Evolutionary conservation across 768 basidiomycete genomes (phyloP).

Genomic region (Collybiopsis luxurians): DNA sequence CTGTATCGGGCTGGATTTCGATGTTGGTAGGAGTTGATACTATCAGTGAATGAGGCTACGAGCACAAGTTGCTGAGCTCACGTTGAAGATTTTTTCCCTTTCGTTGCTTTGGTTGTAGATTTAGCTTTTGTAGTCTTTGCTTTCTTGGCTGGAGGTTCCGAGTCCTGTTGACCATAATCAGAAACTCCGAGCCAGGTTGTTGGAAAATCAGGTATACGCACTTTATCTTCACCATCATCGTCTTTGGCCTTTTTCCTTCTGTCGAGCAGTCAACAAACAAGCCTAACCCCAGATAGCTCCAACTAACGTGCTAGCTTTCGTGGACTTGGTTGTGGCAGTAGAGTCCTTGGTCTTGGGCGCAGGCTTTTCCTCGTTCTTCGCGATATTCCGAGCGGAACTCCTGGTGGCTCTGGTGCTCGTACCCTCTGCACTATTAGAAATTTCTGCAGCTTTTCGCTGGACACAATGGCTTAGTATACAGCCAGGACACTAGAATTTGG

Average conservation of each 20-base stretch:
- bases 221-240: background rate
- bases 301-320: background rate
- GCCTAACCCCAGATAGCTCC: background rate
- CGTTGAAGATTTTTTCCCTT: background rate
- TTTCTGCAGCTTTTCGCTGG: conserved; percentile 3
- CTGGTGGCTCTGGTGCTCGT: background rate
- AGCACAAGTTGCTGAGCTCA: background rate
- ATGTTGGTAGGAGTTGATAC: background rate
- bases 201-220: background rate
- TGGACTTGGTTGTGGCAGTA: background rate
- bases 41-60: background rate
- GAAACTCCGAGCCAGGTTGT: background rate
- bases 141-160: conserved; percentile 6
- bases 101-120: background rate
- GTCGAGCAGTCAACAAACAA: background rate
- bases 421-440: background rate
- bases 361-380: background rate
- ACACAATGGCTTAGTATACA: background rate
- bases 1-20: background rate
- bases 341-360: background rate
- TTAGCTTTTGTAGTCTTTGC: conserved; percentile 1
- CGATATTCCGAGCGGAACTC: background rate
- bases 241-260: conserved; percentile 3
- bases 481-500: background rate
- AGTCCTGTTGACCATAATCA: background rate